These are phyloP conservation scores for Sugiyamaella lignohabitans DNA, from an alignment of 805 yeast species.

Conservation along the genomic window DNA sequence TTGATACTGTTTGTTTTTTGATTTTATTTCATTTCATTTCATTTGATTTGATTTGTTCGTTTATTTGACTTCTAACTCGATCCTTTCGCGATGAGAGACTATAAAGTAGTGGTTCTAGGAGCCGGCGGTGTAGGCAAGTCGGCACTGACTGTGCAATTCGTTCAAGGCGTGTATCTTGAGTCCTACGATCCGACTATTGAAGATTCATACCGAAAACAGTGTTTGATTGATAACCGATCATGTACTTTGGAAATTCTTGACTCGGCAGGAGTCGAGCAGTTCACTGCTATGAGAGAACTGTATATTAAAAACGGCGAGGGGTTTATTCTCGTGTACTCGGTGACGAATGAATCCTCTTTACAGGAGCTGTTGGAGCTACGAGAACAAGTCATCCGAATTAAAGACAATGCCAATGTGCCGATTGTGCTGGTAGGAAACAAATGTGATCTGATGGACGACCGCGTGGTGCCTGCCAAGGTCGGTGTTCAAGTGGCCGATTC, in stretches of 20 bases:
- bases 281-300: constrained; percentile 86
- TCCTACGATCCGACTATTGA: constrained; percentile 96
- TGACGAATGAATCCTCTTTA: constrained; percentile 69
- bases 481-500: constrained; percentile 77
- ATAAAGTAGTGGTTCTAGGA: constrained; percentile 85
- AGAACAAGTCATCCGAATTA: constrained; percentile 78
- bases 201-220: constrained; percentile 85
- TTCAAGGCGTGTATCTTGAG: constrained; percentile 83
- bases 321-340: constrained; percentile 77
- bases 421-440: constrained; percentile 90
- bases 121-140: constrained; percentile 98
- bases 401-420: constrained; percentile 68
- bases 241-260: constrained; percentile 84
- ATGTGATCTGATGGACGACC: constrained; percentile 70
- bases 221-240: constrained; percentile 80
- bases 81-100: constrained; percentile 42
- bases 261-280: constrained; percentile 92
- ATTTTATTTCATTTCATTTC: too few species aligned
- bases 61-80: background rate
- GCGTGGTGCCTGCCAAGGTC: constrained; percentile 71
- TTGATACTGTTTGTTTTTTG: too few species aligned
- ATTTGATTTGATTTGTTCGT: too few species aligned
- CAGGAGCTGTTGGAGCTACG: constrained; percentile 71
- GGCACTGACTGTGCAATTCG: constrained; percentile 85
- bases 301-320: constrained; percentile 76